Conservation (phyloP, 805 yeast species). For the Candida taoyuanica region DNA sequence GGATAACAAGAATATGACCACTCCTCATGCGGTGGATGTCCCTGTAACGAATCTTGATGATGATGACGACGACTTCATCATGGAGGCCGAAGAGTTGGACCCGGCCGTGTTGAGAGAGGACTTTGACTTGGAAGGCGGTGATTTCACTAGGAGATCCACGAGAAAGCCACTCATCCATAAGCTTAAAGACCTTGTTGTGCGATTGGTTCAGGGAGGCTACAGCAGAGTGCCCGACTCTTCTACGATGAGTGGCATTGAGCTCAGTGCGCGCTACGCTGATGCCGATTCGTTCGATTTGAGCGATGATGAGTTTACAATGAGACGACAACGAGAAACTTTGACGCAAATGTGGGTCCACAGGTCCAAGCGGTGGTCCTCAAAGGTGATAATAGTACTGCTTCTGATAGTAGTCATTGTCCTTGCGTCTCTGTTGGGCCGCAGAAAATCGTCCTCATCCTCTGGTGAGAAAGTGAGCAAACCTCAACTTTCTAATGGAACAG, state of each 20-base stretch:
- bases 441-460: too few relatives aligned
- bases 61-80: constrained; percentile 30
- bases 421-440: constrained; percentile 14
- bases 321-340: constrained; percentile 15
- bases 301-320: constrained; percentile 26
- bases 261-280: constrained; percentile 14
- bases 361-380: constrained; percentile 7
- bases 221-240: constrained; percentile 13
- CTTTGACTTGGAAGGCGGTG: constrained; percentile 20
- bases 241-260: constrained; percentile 23
- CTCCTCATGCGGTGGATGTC: constrained; percentile 40
- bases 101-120: constrained; percentile 23
- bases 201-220: too few relatives aligned
- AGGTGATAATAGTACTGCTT: constrained; percentile 8
- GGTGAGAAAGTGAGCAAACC: constrained; percentile 3
- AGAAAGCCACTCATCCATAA: too few relatives aligned
- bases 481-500: constrained; percentile 22
- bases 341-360: not conserved
- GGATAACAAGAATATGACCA: constrained; percentile 5
- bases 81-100: constrained; percentile 20
- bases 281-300: constrained; percentile 26
- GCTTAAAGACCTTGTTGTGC: too few relatives aligned
- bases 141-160: constrained; percentile 7
- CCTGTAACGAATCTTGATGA: constrained; percentile 54
- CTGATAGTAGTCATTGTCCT: constrained; percentile 20